Evolutionary conservation across 1,139 yeast species (phyloP).

Genomic region (Saccharomycopsis hybrid): DNA sequence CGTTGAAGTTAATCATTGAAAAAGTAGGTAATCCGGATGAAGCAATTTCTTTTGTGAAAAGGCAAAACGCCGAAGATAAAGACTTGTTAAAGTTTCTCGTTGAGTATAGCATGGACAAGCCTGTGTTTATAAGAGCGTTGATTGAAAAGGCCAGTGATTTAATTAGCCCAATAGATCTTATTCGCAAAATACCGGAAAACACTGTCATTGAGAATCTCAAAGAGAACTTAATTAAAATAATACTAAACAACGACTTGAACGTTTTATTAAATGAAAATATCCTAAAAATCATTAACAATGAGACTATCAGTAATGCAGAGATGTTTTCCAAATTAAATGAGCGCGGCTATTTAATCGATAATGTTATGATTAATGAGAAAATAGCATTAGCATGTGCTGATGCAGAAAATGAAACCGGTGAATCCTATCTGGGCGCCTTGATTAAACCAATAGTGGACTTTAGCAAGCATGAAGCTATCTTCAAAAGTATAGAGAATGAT

Average conservation of each 20-base stretch:
- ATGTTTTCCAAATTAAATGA: constrained; percentile 34
- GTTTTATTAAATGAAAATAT: constrained; percentile 53
- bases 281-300: constrained; percentile 53
- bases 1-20: constrained; percentile 69
- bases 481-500: too few species aligned
- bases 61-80: constrained; percentile 46
- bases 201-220: constrained; percentile 63
- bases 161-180: constrained; percentile 64
- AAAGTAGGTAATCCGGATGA: constrained; percentile 69
- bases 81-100: constrained; percentile 78
- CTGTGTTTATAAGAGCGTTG: constrained; percentile 67
- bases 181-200: constrained; percentile 56
- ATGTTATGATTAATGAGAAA: constrained; percentile 18
- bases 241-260: constrained; percentile 59
- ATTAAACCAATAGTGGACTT: constrained; percentile 10
- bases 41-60: constrained; percentile 75
- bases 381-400: constrained; percentile 12
- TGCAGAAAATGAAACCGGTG: constrained; percentile 10
- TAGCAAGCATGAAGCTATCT: constrained; percentile 19
- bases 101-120: constrained; percentile 63
- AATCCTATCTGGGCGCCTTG: constrained; percentile 2
- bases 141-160: constrained; percentile 62
- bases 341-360: constrained; percentile 40
- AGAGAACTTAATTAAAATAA: constrained; percentile 53
- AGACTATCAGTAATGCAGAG: constrained; percentile 43